Evolutionary conservation across 345 rosid genomes (phyloP).

Genomic region (Moricandia arvensis): DNA sequence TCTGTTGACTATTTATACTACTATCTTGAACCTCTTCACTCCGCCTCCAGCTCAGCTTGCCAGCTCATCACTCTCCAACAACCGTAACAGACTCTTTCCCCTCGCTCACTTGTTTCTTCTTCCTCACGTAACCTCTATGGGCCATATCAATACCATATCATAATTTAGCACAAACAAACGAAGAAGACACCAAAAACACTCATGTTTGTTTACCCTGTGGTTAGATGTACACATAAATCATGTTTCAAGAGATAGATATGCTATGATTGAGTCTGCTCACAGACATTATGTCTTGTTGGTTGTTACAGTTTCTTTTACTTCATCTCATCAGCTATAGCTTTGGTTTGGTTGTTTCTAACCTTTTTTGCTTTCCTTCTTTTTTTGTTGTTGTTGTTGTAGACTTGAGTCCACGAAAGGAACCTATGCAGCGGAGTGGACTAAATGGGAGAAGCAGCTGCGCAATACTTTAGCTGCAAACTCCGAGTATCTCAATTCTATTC

Average conservation of each 20-base stretch:
- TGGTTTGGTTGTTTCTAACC: slow-evolving; percentile 1
- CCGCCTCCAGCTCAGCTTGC: no score
- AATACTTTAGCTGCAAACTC: slow-evolving; percentile 47
- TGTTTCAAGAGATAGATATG: not conserved
- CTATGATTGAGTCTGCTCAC: slow-evolving; percentile 9
- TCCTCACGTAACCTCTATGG: no score
- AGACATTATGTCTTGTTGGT: not conserved
- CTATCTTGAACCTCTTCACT: no score
- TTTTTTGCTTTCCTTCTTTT: slow-evolving; percentile 4
- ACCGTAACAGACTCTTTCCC: no score
- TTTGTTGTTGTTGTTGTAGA: slow-evolving; percentile 44
- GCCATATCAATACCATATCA: no score
- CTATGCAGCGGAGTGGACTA: slow-evolving; percentile 70
- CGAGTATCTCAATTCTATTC: slow-evolving; percentile 67
- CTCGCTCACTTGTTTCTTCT: no score
- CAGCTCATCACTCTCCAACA: no score
- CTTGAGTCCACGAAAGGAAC: slow-evolving; percentile 76
- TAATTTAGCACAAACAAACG: not conserved
- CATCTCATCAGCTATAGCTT: not conserved
- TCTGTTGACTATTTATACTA: no score
- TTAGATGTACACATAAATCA: not conserved
- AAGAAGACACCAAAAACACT: not conserved
- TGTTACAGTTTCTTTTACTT: not conserved
- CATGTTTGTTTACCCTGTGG: not conserved
- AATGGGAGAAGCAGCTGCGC: slow-evolving; percentile 82